Percentiles rank a stretch among this genome's conserved stretches.
Conservation (phyloP, 2,329 filamentous ascomycete species). For the Fusarium burgessii region DNA sequence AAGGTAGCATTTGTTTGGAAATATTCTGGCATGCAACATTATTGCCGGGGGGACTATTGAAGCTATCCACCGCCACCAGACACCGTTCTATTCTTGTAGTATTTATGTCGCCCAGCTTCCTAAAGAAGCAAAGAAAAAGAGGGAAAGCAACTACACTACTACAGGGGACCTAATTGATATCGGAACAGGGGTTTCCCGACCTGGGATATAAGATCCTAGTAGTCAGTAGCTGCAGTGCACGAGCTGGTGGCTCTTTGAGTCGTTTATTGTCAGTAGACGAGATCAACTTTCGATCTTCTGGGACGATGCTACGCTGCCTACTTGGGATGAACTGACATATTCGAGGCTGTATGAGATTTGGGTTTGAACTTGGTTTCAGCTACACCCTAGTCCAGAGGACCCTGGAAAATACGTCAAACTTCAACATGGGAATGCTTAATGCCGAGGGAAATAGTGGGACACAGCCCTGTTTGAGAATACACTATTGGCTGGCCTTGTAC, state of each 20-base stretch:
- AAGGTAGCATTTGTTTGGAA: too few species aligned
- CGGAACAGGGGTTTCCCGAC: too few species aligned
- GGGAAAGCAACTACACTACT: too few species aligned
- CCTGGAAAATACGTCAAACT: neutral
- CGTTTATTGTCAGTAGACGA: rapidly evolving
- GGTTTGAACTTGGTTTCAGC: neutral
- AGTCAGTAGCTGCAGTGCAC: neutral
- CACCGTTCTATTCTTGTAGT: too few species aligned
- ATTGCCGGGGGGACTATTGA: too few species aligned
- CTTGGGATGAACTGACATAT: neutral
- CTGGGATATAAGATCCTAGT: too few species aligned
- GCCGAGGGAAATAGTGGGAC: neutral
- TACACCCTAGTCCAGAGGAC: neutral
- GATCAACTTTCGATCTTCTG: rapidly evolving
- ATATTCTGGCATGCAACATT: too few species aligned
- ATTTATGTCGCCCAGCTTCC: too few species aligned
- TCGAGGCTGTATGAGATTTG: neutral
- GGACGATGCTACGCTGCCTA: rapidly evolving
- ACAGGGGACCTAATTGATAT: too few species aligned
- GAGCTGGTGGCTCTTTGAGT: neutral
- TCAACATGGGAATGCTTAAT: neutral
- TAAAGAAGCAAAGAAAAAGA: too few species aligned
- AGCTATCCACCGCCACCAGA: too few species aligned
- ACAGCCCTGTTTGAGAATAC: rapidly evolving
- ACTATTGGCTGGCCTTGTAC: rapidly evolving